Evolutionary conservation across 176 grass and related monocot species (phyloP).

Genomic region (Elaeis guineensis): DNA sequence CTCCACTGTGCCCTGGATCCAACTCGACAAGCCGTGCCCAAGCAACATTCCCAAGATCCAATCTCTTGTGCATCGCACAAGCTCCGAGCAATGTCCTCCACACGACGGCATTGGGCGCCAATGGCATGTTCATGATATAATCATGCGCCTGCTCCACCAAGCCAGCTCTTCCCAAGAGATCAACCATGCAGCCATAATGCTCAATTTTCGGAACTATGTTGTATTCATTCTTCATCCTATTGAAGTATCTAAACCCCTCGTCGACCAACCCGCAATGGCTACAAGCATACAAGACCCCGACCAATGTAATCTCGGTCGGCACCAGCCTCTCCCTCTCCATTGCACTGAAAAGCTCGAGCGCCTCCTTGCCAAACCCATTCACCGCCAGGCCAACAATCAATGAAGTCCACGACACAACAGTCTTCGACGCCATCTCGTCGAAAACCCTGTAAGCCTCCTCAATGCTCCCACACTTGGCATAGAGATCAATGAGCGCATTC

Average conservation of each 20-base stretch:
- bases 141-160: conserved; percentile 58
- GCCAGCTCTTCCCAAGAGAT: conserved; percentile 67
- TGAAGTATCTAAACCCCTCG: conserved; percentile 69
- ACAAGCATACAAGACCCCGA: conserved; percentile 78
- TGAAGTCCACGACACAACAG: conserved; percentile 57
- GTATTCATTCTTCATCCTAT: conserved; percentile 56
- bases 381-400: conserved; percentile 61
- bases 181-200: conserved; percentile 82
- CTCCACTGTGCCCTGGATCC: conserved; percentile 67
- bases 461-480: conserved; percentile 54
- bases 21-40: conserved; percentile 52
- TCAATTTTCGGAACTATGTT: conserved; percentile 53
- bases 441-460: conserved; percentile 48
- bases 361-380: conserved; percentile 66
- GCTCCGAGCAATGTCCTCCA: conserved; percentile 84
- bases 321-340: conserved; percentile 63
- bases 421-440: conserved; percentile 51
- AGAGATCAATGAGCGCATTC: conserved; percentile 70
- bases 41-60: conserved; percentile 51
- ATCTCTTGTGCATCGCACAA: conserved; percentile 72
- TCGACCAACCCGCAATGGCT: conserved; percentile 78
- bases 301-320: conserved; percentile 71
- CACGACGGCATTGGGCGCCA: conserved; percentile 53
- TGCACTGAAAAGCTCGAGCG: conserved; percentile 44
- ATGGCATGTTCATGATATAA: conserved; percentile 64